Evolutionary conservation across 768 basidiomycete genomes (phyloP).

Genomic region (Chalciporus chontae): DNA sequence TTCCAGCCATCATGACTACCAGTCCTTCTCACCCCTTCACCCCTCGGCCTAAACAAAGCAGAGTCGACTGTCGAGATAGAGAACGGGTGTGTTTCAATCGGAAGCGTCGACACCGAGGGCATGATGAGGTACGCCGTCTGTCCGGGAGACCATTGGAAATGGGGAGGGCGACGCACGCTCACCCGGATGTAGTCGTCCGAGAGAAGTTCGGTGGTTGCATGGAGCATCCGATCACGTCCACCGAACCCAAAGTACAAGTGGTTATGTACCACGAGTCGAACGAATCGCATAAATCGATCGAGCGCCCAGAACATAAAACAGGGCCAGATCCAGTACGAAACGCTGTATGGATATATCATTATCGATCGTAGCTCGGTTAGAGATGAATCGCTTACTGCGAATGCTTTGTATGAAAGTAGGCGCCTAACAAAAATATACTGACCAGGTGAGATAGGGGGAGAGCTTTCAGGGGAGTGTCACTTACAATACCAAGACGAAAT

Average conservation of each 20-base stretch:
- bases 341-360: constrained; percentile 6
- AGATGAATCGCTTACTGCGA: constrained; percentile 9
- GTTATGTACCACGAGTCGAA: constrained; percentile 44
- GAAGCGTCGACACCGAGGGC: constrained; percentile 41
- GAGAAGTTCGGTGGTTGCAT: constrained; percentile 41
- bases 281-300: constrained; percentile 48
- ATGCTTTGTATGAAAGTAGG: constrained; percentile 39
- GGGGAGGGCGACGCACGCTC: constrained; percentile 39
- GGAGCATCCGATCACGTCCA: constrained; percentile 24
- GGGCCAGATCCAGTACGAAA: constrained; percentile 30
- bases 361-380: no score
- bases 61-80: constrained; percentile 49
- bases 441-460: constrained; percentile 6
- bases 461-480: neutral
- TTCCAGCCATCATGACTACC: constrained; percentile 22
- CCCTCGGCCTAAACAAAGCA: constrained; percentile 9
- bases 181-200: constrained; percentile 47
- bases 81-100: constrained; percentile 59
- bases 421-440: constrained; percentile 35
- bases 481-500: constrained; percentile 43
- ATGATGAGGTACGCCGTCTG: constrained; percentile 52
- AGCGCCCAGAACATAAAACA: constrained; percentile 34
- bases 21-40: neutral
- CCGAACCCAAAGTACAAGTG: constrained; percentile 35
- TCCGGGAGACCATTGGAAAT: constrained; percentile 52